Evolutionary conservation across 192 early-diverging fungal genomes (phyloP), one percentile per base, ranked within the genome.

Genomic region (Cetraspora pellucida): DNA sequence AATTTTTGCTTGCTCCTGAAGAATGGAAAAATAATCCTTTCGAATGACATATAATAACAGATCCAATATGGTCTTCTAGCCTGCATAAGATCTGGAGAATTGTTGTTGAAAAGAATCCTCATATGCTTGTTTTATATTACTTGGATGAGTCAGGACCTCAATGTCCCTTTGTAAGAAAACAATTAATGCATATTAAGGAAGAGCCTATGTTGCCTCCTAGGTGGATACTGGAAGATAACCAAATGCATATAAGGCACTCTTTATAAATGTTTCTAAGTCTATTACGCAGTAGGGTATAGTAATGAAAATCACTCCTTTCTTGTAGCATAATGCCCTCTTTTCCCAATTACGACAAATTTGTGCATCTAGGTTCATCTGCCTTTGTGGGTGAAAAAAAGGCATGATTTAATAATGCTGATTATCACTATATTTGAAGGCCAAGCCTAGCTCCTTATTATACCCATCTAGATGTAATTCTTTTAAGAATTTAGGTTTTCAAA

Each of bases 171-270:
- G 37, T 68, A 49, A 68, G 66, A 17, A 1, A 68, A 68, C 17
- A 68, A 49, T 49, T 68, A 44, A 68, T 68, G 66, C 66, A 68
- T 49, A 31, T 68, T 47, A 68, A 68, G 25, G 44, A 44, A 68
- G 44, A 68, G 44, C 27, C 27, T 63, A 63, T 55, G 17, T 55
- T 55, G 2, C 17, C 54, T 19, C 21, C 54, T 55, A 55, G 17
- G 17, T 55, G 17, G 14, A 17, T 55, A 55, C 21, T 55, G 21
- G 21, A 17, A 55, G 17, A 55, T 55, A 55, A 55, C 54, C 14
- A 16, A 55, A 55, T 19, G 54, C 54, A 37, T 37, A 37, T 37
- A 37, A 37, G 31, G 31, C 31, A 37, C 31, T 55, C 21, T 2
- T 55, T 55, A 55, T 55, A 55, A 55, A 55, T 1, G 54, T 55